Conservation (phyloP, 1,284 basidiomycete genomes). For the Blastosporella zonata region DNA sequence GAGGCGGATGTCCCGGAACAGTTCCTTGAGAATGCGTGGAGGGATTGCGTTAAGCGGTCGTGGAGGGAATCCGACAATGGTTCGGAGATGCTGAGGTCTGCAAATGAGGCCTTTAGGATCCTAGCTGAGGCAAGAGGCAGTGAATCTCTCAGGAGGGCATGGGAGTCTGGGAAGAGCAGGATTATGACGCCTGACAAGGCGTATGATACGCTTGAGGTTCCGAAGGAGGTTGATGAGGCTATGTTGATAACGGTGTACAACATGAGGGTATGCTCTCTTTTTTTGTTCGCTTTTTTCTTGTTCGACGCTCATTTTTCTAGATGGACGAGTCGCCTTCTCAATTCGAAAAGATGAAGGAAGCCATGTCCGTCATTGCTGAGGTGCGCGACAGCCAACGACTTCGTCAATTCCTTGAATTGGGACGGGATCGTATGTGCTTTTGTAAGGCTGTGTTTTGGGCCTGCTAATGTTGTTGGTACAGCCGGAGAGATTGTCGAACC, state of each 20-base stretch:
- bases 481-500: slow-evolving; percentile 58
- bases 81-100: slow-evolving; percentile 41
- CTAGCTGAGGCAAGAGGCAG: slow-evolving; percentile 62
- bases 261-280: slow-evolving; percentile 57
- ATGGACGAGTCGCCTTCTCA: slow-evolving; percentile 68
- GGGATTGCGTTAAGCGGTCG: slow-evolving; percentile 55
- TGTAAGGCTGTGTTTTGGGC: slow-evolving; percentile 3
- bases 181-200: slow-evolving; percentile 72
- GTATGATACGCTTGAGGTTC: slow-evolving; percentile 70
- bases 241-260: slow-evolving; percentile 73
- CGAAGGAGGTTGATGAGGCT: slow-evolving; percentile 67
- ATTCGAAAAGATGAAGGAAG: slow-evolving; percentile 62
- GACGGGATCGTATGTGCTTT: slow-evolving; percentile 63
- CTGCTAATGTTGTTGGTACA: slow-evolving; percentile 25
- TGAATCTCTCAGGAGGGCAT: slow-evolving; percentile 42
- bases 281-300: slow-evolving; percentile 5
- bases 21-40: slow-evolving; percentile 69
- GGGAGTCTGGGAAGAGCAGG: slow-evolving; percentile 52
- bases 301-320: slow-evolving; percentile 33
- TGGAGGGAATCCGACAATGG: slow-evolving; percentile 53
- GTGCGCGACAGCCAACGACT: slow-evolving; percentile 71
- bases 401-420: slow-evolving; percentile 61
- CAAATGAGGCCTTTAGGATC: slow-evolving; percentile 64
- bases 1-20: slow-evolving; percentile 59
- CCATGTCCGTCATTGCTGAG: slow-evolving; percentile 66